Evolutionary conservation across 2,329 filamentous ascomycete genomes (phyloP), one percentile per base, ranked within the genome.

Genomic region (Colletotrichum ledebouriae): DNA sequence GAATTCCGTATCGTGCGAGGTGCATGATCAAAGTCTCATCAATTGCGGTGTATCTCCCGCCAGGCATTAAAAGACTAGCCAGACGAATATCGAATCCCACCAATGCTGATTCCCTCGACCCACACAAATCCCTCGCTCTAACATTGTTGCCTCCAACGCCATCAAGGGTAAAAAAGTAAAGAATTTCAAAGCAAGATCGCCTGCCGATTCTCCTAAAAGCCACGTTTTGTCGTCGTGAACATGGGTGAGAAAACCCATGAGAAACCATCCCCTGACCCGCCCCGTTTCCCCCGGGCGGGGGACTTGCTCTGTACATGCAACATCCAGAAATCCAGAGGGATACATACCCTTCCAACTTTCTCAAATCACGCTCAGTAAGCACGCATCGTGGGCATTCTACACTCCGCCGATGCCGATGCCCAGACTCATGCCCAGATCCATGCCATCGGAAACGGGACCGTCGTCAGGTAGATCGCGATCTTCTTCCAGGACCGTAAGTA

Each of bases 401-500:
- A 68, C 57, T 47, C 65, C 61, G 49, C 65, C 65, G 15, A 69
- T 46, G 56, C 68, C 68, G 29, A 68, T 56, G 33, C 65, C 65
- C 1, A 67, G 44, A 33, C 65, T 41, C 69, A 71, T 69, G 47
- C 71, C 25, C 33, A 78, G 53, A 72, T 76, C 67, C 71, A 72
- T 63, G 59, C 72, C 57, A 70, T 79, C 72, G 55, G 73, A 50
- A 46, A 75, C 69, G 46, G 74, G 72, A 39, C 74, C 77, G 55
- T 79, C 77, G 72, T 75, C 77, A 46, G 79, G 79, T 46, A 84
- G 80, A n/a, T 86, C 84, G 64, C 79, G 80, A 73, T 89, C 86
- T 73, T 89, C 87, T 75, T 89, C 86, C 85, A 89, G 88, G 83
- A 89, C 87, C 53, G 85, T 82, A 73, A 89, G 88, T 70, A 89